Evolutionary conservation across 176 grass and related monocot genomes (phyloP).

Genomic region (Aegilops umbellulata): DNA sequence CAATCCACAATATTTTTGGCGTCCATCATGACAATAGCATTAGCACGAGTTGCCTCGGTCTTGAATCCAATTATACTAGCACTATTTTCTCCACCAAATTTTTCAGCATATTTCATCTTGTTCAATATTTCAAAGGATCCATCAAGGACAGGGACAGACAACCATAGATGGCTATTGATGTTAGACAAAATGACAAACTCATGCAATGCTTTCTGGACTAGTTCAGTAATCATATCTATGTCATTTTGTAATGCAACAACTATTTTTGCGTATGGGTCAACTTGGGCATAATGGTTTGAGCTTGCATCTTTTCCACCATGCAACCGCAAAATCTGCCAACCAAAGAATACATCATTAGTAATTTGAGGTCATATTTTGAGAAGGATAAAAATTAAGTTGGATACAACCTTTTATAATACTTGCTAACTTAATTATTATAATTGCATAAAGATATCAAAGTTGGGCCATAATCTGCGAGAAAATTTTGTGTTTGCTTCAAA

Average conservation of each 20-base stretch:
- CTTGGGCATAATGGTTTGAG: not conserved
- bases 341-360: not conserved
- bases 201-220: slow-evolving; percentile 28
- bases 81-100: slow-evolving; percentile 7
- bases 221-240: not conserved
- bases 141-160: slow-evolving; percentile 11
- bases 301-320: not conserved
- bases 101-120: slow-evolving; percentile 13
- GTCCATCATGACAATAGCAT: slow-evolving; percentile 29
- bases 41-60: slow-evolving; percentile 47
- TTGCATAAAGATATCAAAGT: not conserved
- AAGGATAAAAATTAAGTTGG: no score
- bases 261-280: not conserved
- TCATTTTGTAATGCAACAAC: not conserved
- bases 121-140: slow-evolving; percentile 32
- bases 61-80: not conserved
- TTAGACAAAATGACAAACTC: slow-evolving; percentile 34
- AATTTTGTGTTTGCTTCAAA: not conserved
- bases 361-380: not conserved
- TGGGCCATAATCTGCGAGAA: not conserved
- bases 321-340: slow-evolving; percentile 1
- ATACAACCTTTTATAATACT: not conserved
- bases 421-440: not conserved
- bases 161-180: slow-evolving; percentile 33
- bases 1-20: slow-evolving; percentile 15